phyloP scores from a whole-genome alignment of 2,329 filamentous ascomycete species.

The Scytalidium lignicola region DNA sequence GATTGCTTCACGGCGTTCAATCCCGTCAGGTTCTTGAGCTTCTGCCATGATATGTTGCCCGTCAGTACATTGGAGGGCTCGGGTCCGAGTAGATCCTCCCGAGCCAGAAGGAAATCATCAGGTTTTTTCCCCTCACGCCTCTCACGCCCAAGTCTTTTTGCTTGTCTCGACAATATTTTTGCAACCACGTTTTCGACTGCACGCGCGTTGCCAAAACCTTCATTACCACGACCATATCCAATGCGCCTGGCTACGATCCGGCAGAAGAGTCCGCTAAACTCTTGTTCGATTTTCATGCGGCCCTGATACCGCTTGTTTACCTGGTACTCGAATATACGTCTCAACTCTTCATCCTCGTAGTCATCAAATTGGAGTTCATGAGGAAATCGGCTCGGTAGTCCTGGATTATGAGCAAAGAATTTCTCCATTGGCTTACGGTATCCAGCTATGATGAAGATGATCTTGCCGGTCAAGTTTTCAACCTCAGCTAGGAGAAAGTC shows the following conservation, averaged over 20 bases:
- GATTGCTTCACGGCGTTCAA: constrained; percentile 57
- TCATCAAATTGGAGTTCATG: constrained; percentile 62
- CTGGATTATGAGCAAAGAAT: constrained; percentile 70
- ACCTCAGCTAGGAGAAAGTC: constrained; percentile 69
- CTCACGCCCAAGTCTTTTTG: constrained; percentile 46
- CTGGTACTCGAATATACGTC: constrained; percentile 51
- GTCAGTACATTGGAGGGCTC: constrained; percentile 51
- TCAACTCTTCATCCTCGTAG: constrained; percentile 61
- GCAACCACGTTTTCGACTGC: constrained; percentile 58
- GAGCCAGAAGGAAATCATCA: constrained; percentile 55
- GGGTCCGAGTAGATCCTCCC: constrained; percentile 67
- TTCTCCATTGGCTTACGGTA: constrained; percentile 72
- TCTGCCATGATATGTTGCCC: constrained; percentile 49
- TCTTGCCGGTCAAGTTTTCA: constrained; percentile 64
- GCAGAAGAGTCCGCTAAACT: constrained; percentile 53
- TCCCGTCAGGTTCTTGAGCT: constrained; percentile 55
- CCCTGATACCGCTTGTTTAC: constrained; percentile 49
- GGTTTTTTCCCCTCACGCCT: constrained; percentile 33
- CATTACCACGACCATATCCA: constrained; percentile 54
- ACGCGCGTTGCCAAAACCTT: constrained; percentile 71
- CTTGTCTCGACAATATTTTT: constrained; percentile 52
- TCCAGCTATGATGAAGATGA: constrained; percentile 69
- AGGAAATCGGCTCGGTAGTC: constrained; percentile 65
- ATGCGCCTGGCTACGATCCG: constrained; percentile 59
- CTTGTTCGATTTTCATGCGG: constrained; percentile 56